Evolutionary conservation across 1,139 yeast genomes (phyloP).

Genomic region (Chernovozyma aurita): DNA sequence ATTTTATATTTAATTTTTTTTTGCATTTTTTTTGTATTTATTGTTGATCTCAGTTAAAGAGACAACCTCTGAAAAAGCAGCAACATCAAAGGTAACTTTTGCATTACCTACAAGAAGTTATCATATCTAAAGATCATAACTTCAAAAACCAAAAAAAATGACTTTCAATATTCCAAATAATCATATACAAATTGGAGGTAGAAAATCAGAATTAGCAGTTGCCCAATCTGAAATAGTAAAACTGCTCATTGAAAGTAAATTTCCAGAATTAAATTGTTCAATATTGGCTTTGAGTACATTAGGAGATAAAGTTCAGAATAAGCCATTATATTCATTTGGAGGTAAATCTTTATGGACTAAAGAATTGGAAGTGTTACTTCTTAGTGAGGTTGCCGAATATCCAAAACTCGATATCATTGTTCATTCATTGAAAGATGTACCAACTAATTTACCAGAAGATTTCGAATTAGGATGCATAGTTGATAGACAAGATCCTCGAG

Average conservation of each 20-base stretch:
- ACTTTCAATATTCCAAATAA: slow-evolving; percentile 17
- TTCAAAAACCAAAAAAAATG: no score
- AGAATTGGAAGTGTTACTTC: slow-evolving; percentile 77
- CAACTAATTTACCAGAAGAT: slow-evolving; percentile 84
- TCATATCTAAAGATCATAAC: no score
- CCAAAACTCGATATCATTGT: slow-evolving; percentile 84
- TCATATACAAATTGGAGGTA: slow-evolving; percentile 69
- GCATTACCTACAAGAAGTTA: no score
- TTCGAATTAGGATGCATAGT: slow-evolving; percentile 87
- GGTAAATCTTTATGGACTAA: slow-evolving; percentile 97
- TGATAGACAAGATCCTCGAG: slow-evolving; percentile 85
- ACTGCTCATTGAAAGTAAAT: slow-evolving; percentile 49
- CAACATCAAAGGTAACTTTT: no score
- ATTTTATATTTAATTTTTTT: no score
- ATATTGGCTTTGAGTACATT: slow-evolving; percentile 79
- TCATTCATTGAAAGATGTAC: slow-evolving; percentile 93
- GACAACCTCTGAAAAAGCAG: no score
- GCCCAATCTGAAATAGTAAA: slow-evolving; percentile 78
- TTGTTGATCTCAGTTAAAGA: no score
- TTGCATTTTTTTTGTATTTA: no score
- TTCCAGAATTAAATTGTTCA: slow-evolving; percentile 58
- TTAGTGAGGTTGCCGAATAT: slow-evolving; percentile 56
- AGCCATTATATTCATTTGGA: slow-evolving; percentile 90
- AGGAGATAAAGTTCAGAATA: slow-evolving; percentile 83
- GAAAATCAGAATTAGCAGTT: slow-evolving; percentile 84